phyloP scores from a whole-genome alignment of 768 basidiomycete genomes.

The Wakefieldia striispora region DNA sequence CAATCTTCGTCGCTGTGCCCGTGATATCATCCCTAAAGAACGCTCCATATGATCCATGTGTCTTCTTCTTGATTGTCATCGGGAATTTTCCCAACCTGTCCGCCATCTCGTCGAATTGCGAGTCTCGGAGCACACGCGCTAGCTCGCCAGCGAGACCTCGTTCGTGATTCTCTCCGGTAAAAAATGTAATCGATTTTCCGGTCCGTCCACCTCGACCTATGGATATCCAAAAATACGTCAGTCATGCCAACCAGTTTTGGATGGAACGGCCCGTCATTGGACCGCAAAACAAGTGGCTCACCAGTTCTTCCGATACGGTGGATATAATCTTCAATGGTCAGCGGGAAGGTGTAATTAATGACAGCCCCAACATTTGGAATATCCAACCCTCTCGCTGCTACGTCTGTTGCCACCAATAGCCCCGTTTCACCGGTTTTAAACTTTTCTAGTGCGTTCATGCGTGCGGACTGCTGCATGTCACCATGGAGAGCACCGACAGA shows the following conservation, averaged over 20 bases:
- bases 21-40: conserved; percentile 69
- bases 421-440: conserved; percentile 83
- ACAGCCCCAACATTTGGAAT: conserved; percentile 95
- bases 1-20: conserved; percentile 73
- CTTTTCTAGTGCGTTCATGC: conserved; percentile 81
- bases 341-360: conserved; percentile 96
- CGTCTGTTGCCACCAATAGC: conserved; percentile 93
- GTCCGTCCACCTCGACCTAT: conserved; percentile 84
- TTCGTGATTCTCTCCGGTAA: conserved; percentile 90
- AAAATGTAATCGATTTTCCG: conserved; percentile 94
- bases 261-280: not conserved
- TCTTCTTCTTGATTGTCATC: conserved; percentile 96
- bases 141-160: conserved; percentile 87
- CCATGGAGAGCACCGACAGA: conserved; percentile 83
- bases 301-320: conserved; percentile 90
- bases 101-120: conserved; percentile 73
- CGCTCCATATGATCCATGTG: conserved; percentile 86
- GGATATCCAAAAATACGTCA: conserved; percentile 1
- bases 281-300: conserved; percentile 26
- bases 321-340: conserved; percentile 92
- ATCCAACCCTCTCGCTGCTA: conserved; percentile 95
- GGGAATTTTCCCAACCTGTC: conserved; percentile 75
- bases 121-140: conserved; percentile 85
- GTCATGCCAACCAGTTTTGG: not conserved
- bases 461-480: conserved; percentile 81